phyloP scores from a whole-genome alignment of 805 yeast species.

The Dipodascopsis tothii region DNA sequence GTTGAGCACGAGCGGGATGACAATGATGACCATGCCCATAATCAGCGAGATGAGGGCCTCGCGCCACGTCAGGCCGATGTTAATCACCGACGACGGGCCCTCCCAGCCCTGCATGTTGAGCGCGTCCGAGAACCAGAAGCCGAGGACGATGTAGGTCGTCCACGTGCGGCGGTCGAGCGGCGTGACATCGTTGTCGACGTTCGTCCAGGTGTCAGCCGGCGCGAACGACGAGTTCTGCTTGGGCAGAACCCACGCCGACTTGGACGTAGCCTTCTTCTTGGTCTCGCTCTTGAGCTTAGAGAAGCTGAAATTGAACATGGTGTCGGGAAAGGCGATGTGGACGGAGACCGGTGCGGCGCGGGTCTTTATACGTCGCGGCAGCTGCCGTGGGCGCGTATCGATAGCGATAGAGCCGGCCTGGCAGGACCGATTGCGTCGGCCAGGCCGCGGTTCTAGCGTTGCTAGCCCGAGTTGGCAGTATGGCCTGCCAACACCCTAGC shows the following conservation, averaged over 20 bases:
- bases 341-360: no score
- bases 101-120: slow-evolving; percentile 24
- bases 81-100: slow-evolving; percentile 17
- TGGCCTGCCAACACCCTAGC: no score
- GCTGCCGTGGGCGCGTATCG: no score
- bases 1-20: slow-evolving; percentile 57
- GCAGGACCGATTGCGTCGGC: no score
- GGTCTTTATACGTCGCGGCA: no score
- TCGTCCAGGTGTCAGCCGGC: slow-evolving; percentile 25
- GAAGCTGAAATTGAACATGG: no score
- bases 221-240: slow-evolving; percentile 24
- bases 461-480: no score
- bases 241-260: slow-evolving; percentile 23
- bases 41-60: slow-evolving; percentile 18
- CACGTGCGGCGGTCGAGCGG: slow-evolving; percentile 21
- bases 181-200: slow-evolving; percentile 22
- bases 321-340: no score
- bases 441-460: no score
- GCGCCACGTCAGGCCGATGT: slow-evolving; percentile 22
- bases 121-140: slow-evolving; percentile 24
- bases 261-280: slow-evolving; percentile 21
- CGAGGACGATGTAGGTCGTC: slow-evolving; percentile 19
- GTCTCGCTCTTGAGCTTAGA: slow-evolving; percentile 1
- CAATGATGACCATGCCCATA: slow-evolving; percentile 41
- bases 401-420: no score